These are phyloP conservation scores for Ascochyta fabae DNA, from an alignment of 2,329 filamentous ascomycete genomes.

Conservation along the genomic window DNA sequence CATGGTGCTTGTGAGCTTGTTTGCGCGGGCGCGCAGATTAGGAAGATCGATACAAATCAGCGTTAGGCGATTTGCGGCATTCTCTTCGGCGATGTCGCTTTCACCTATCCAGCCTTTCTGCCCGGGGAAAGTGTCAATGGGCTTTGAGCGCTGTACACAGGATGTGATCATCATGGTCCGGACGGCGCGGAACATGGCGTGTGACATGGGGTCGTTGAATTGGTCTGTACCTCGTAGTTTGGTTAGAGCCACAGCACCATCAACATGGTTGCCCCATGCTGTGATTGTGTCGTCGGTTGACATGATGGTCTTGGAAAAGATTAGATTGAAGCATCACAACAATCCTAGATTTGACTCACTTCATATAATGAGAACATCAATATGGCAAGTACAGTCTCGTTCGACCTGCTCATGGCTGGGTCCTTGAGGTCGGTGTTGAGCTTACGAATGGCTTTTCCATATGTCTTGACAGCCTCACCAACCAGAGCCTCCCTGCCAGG, in stretches of 20 bases:
- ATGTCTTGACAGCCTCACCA: slow-evolving; percentile 43
- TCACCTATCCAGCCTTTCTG: slow-evolving; percentile 44
- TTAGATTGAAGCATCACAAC: not conserved
- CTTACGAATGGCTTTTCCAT: slow-evolving; percentile 48
- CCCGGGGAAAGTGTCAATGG: slow-evolving; percentile 48
- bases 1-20: slow-evolving; percentile 34
- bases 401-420: slow-evolving; percentile 42
- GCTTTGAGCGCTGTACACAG: slow-evolving; percentile 49
- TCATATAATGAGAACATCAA: slow-evolving; percentile 52
- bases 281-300: slow-evolving; percentile 46
- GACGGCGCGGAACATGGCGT: slow-evolving; percentile 50
- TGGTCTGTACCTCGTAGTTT: slow-evolving; percentile 50
- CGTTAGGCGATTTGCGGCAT: slow-evolving; percentile 50
- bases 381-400: slow-evolving; percentile 50
- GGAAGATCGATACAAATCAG: slow-evolving; percentile 50
- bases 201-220: slow-evolving; percentile 46
- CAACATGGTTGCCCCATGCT: slow-evolving; percentile 50
- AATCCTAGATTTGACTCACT: slow-evolving; percentile 33
- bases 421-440: slow-evolving; percentile 48
- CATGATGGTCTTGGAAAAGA: slow-evolving; percentile 42
- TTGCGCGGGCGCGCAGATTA: slow-evolving; percentile 45
- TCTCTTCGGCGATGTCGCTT: slow-evolving; percentile 42
- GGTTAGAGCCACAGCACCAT: slow-evolving; percentile 49
- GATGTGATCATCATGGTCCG: slow-evolving; percentile 52
- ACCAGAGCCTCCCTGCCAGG: slow-evolving; percentile 44